Base-by-base conservation (phyloP, 1,139 yeast species). In the Nadsonia starkeyi-henricii region DNA sequence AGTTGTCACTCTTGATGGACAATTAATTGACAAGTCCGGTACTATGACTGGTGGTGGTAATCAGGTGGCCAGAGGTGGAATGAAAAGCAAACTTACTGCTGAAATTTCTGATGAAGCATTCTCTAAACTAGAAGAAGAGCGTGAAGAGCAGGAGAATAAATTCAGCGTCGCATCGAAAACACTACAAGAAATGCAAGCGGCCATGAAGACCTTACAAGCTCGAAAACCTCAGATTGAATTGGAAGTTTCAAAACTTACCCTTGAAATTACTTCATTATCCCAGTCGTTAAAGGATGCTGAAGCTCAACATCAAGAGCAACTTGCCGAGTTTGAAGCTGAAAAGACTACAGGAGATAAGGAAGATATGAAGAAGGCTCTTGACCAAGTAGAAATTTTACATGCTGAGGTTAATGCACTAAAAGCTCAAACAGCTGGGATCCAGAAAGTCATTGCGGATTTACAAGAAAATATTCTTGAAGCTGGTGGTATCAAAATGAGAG, bases 31-130 rank as follows among this genome's bases (percentile, higher is more conserved):
- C 60, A 79, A 83, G n/a, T 84, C 95, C 1, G 99, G 99, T 65
- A 85, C 97, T 1, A 82, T 93, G 83, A 80, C 94, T 47, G 99
- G 99, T 58, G 99, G 99, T 65, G 97, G 97, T 48, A 77, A 74
- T 45, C 70, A 74, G 45, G 78, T 76, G 17, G 72, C 77, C 17
- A 70, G 70, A 48, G 93, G 93, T 7, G 79, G 77, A 0, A 81
- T 83, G 91, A 71, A 71, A 50, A 51, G 45, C 45, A 58, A 63
- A 4, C 67, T 72, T 2, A 59, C 67, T 9, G 61, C 69, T 2
- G 62, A 60, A 3, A 59, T 69, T 2, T 65, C 82, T n/a, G 79
- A 75, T 37, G 78, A 75, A 28, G 89, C 82, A 49, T 73, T 89
- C 8, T 68, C 70, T 2, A 63, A 68, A 36, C 63, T 85, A 66